A percentile compares a stretch with the other conserved stretches of the same genome.
These are phyloP conservation scores for Zea mays DNA, from an alignment of 176 grass and related monocot genomes.

Conservation along the genomic window DNA sequence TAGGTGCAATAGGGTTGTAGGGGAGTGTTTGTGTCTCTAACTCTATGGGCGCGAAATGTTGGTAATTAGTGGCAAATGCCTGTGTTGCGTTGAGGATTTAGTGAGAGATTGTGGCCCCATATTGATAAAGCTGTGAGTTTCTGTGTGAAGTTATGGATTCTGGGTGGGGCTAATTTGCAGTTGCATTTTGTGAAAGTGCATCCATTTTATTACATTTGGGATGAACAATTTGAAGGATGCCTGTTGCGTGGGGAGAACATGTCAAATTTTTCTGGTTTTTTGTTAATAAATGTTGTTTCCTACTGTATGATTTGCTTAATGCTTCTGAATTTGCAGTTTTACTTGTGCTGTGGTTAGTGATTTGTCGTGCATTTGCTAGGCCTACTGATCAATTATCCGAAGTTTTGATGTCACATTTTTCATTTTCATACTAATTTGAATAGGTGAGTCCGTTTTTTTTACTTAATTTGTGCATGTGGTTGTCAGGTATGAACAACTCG, in stretches of 20 bases:
- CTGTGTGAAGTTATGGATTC: background rate
- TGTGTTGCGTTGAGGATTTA: background rate
- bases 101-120: background rate
- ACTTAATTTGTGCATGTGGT: constrained; percentile 19
- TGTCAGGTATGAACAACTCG: constrained; percentile 90
- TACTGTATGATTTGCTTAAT: background rate
- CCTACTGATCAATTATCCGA: background rate
- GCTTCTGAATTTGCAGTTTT: constrained; percentile 11
- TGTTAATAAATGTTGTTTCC: background rate
- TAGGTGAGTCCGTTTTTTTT: background rate
- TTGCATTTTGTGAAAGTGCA: background rate
- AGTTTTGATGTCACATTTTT: background rate
- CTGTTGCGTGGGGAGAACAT: background rate
- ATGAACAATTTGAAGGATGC: background rate
- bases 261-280: background rate
- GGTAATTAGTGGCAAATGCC: background rate
- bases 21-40: background rate
- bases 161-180: background rate
- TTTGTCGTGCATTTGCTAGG: background rate
- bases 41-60: background rate
- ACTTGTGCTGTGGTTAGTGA: background rate
- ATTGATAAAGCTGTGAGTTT: background rate
- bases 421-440: constrained; percentile 13
- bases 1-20: background rate
- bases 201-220: background rate